Evolutionary conservation across 345 rosid species (phyloP).

Genomic region (Citrus reticulata): DNA sequence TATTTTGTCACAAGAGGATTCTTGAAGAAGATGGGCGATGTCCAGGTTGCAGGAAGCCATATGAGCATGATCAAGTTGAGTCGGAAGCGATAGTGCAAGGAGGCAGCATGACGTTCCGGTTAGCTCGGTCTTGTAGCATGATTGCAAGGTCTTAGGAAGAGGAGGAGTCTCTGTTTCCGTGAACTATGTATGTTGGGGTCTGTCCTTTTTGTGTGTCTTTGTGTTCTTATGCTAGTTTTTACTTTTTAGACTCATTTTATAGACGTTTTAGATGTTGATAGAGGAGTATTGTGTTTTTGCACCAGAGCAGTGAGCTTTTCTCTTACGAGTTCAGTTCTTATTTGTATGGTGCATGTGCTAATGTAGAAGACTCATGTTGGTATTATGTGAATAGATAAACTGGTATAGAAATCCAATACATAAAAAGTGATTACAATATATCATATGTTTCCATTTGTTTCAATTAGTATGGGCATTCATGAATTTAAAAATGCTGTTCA

Average conservation of each 20-base stretch:
- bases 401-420: constrained; percentile 68
- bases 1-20: constrained; percentile 94
- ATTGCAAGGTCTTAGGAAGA: constrained; percentile 68
- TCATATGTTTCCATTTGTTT: background rate
- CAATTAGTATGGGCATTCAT: background rate
- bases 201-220: constrained; percentile 27
- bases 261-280: constrained; percentile 42
- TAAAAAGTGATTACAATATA: constrained; percentile 30
- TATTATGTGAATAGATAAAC: constrained; percentile 67
- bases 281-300: constrained; percentile 46
- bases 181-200: constrained; percentile 39
- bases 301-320: constrained; percentile 48
- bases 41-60: constrained; percentile 91
- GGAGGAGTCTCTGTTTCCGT: constrained; percentile 24
- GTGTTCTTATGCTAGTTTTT: constrained; percentile 25
- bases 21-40: constrained; percentile 91
- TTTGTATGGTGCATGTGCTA: constrained; percentile 53
- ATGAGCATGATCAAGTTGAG: constrained; percentile 46
- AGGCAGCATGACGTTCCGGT: constrained; percentile 53
- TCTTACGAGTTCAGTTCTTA: constrained; percentile 49
- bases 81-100: constrained; percentile 52
- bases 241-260: constrained; percentile 27
- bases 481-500: background rate
- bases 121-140: constrained; percentile 86
- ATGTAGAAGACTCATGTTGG: constrained; percentile 58